Conservation (phyloP, 208 protist genomes). For the Herpetomonas tarakana region DNA sequence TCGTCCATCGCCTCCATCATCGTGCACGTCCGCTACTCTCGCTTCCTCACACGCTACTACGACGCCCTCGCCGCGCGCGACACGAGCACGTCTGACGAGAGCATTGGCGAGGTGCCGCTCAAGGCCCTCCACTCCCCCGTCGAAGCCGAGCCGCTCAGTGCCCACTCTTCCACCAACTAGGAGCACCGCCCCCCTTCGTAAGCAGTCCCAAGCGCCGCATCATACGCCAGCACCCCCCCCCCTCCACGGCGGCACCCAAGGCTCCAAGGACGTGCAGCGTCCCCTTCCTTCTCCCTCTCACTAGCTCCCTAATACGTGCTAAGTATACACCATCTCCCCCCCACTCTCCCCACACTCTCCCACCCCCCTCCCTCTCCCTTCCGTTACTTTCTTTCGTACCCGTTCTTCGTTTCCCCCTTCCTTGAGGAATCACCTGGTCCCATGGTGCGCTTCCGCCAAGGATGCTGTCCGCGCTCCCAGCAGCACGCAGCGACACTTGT, state of each 20-base stretch:
- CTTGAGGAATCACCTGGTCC: background rate
- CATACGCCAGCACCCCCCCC: too few relatives aligned
- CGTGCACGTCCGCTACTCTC: constrained; percentile 54
- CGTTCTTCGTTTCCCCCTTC: background rate
- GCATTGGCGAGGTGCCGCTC: background rate
- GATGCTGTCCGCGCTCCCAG: background rate
- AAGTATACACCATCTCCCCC: too few relatives aligned
- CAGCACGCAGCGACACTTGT: background rate
- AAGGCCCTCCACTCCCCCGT: background rate
- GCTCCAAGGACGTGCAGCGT: too few relatives aligned
- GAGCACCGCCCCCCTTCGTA: background rate
- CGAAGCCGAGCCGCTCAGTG: background rate
- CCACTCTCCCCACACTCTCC: background rate
- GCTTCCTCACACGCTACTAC: constrained; percentile 31
- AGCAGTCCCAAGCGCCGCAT: too few relatives aligned
- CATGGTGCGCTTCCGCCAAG: background rate
- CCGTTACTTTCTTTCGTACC: background rate
- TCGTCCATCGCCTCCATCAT: constrained; percentile 25
- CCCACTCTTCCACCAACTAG: background rate
- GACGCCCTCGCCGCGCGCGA: constrained; percentile 2
- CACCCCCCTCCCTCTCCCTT: background rate
- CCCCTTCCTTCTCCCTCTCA: too few relatives aligned
- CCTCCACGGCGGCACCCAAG: too few relatives aligned
- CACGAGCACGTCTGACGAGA: constrained; percentile 6
- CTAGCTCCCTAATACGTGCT: too few relatives aligned